Percentiles rank a stretch among this genome's conserved stretches.
These are phyloP conservation scores for Aschersonia sp. DNA, from an alignment of 2,329 filamentous ascomycete genomes.

Conservation along the genomic window DNA sequence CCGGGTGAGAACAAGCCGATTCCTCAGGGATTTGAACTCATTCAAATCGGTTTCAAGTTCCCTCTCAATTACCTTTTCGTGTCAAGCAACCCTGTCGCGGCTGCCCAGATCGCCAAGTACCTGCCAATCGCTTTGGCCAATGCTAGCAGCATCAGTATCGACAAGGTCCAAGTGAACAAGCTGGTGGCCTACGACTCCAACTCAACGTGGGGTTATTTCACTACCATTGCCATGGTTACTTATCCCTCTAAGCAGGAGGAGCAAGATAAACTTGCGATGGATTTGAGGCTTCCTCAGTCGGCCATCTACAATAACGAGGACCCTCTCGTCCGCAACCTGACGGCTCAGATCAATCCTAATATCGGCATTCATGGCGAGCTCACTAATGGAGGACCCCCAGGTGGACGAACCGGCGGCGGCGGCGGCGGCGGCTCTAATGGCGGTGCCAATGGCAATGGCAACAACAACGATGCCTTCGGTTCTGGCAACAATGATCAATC, in stretches of 20 bases:
- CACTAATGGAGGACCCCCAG: conserved; percentile 23
- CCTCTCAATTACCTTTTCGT: conserved; percentile 78
- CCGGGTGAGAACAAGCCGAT: conserved; percentile 39
- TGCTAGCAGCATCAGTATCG: conserved; percentile 37
- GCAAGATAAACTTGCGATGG: conserved; percentile 39
- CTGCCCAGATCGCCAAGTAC: conserved; percentile 71
- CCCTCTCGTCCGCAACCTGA: conserved; percentile 53
- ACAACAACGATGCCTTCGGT: conserved; percentile 25
- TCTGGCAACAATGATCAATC: conserved; percentile 32
- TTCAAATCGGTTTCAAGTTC: conserved; percentile 75
- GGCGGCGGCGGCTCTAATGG: conserved; percentile 17
- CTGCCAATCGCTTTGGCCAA: conserved; percentile 51
- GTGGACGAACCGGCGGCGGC: neutral
- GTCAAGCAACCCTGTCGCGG: conserved; percentile 52
- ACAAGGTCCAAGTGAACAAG: conserved; percentile 25
- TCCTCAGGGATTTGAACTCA: conserved; percentile 51
- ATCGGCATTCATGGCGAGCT: conserved; percentile 32
- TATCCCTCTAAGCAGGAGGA: conserved; percentile 59
- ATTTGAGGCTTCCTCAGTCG: conserved; percentile 60
- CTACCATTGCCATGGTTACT: conserved; percentile 54
- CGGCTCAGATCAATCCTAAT: conserved; percentile 68
- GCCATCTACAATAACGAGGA: conserved; percentile 57
- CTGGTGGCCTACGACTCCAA: conserved; percentile 67
- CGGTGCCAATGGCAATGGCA: conserved; percentile 17
- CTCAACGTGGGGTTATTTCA: conserved; percentile 57